These are phyloP conservation scores for Phaeosphaeriaceae sp. DNA, from an alignment of 2,329 filamentous ascomycete genomes.

Conservation along the genomic window DNA sequence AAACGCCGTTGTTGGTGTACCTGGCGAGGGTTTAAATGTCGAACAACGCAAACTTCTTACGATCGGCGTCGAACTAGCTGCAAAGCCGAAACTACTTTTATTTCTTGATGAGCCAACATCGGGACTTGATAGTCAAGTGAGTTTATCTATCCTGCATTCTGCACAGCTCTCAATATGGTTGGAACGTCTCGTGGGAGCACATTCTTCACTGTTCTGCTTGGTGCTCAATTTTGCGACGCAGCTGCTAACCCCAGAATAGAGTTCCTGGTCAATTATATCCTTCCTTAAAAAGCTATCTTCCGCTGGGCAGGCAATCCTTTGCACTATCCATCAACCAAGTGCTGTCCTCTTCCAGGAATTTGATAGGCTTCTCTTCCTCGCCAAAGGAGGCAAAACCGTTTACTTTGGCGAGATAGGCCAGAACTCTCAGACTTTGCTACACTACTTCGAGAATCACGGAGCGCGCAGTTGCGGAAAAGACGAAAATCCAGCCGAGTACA, in stretches of 20 bases:
- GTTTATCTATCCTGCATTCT: background rate
- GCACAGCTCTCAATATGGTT: background rate
- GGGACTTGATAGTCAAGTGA: conserved; percentile 64
- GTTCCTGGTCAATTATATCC: conserved; percentile 67
- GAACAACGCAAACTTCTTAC: conserved; percentile 74
- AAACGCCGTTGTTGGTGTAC: conserved; percentile 68
- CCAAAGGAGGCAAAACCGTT: conserved; percentile 53
- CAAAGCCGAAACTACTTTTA: conserved; percentile 68
- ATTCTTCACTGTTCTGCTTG: too few relatives aligned
- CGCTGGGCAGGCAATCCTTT: conserved; percentile 54
- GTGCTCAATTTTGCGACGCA: background rate
- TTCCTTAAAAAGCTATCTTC: conserved; percentile 68
- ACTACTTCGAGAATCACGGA: conserved; percentile 68
- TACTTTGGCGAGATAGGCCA: conserved; percentile 58
- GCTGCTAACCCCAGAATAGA: conserved; percentile 37
- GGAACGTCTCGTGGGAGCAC: too few relatives aligned
- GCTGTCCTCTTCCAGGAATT: conserved; percentile 56
- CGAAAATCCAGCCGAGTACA: conserved; percentile 79
- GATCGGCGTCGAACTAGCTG: conserved; percentile 74
- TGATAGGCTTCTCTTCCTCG: conserved; percentile 53
- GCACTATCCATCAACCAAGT: conserved; percentile 56
- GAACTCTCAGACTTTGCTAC: conserved; percentile 48
- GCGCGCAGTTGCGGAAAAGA: conserved; percentile 64
- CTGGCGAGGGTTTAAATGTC: conserved; percentile 69
- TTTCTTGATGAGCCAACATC: conserved; percentile 67